Conservation (phyloP, 768 basidiomycete species). For the Naganishia vaughanmartiniae region DNA sequence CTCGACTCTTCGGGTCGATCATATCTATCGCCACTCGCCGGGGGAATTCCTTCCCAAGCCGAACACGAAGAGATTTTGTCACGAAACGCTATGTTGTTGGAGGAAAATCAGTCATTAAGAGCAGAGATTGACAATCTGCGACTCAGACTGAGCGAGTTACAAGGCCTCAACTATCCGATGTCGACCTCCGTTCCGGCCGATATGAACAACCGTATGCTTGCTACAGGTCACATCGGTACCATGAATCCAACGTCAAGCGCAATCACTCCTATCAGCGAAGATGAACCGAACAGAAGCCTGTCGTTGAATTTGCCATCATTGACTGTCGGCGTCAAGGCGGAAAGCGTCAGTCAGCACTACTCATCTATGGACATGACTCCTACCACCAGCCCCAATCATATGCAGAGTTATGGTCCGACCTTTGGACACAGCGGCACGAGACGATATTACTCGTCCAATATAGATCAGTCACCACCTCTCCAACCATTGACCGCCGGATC, state of each 20-base stretch:
- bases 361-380: not conserved
- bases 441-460: constrained; percentile 9
- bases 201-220: not conserved
- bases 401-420: constrained; percentile 5
- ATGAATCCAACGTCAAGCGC: not conserved
- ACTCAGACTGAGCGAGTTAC: constrained; percentile 1
- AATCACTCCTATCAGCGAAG: constrained; percentile 10
- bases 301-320: constrained; percentile 16
- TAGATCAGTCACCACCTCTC: constrained; percentile 14
- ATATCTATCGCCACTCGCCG: not conserved
- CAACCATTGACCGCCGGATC: not conserved
- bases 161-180: not conserved
- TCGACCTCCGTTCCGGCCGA: not conserved
- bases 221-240: not conserved
- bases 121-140: constrained; percentile 22
- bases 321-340: constrained; percentile 12
- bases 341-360: not conserved
- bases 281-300: constrained; percentile 1
- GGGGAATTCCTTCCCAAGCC: not conserved
- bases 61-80: constrained; percentile 1
- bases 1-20: constrained; percentile 18
- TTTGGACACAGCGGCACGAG: not conserved
- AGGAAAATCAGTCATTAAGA: constrained; percentile 37
- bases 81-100: constrained; percentile 23
- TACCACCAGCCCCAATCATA: no score